A percentile compares a stretch with the other conserved stretches of the same genome.
These are phyloP conservation scores for Penicillium taxi DNA, from an alignment of 495 filamentous ascomycete species.

Conservation along the genomic window DNA sequence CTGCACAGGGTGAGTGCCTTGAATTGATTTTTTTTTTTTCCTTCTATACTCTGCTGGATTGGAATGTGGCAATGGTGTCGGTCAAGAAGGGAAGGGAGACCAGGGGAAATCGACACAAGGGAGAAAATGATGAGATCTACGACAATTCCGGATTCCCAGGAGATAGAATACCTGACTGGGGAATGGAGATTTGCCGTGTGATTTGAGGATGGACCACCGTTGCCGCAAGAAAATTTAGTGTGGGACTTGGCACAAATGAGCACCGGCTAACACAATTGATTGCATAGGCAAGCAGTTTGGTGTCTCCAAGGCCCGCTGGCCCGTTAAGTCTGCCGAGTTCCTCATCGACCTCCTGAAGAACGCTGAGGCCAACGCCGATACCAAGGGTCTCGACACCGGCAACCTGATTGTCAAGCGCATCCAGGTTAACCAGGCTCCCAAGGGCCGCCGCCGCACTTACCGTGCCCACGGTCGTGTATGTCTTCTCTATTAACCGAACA, in stretches of 20 bases:
- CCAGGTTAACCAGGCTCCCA: slow-evolving; percentile 99
- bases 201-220: slow-evolving; percentile 13
- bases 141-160: slow-evolving; percentile 5
- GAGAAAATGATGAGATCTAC: slow-evolving; percentile 1
- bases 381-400: slow-evolving; percentile 96
- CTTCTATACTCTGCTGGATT: slow-evolving; percentile 9
- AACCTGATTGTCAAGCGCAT: slow-evolving; percentile 98
- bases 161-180: background rate
- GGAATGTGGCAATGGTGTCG: slow-evolving; percentile 12
- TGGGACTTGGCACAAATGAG: slow-evolving; percentile 6
- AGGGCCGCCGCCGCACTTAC: slow-evolving; percentile 96
- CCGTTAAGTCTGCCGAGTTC: slow-evolving; percentile 97
- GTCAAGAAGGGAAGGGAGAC: too few relatives aligned
- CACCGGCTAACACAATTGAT: slow-evolving; percentile 18
- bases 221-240: slow-evolving; percentile 15
- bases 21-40: background rate
- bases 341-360: slow-evolving; percentile 96
- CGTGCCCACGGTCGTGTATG: slow-evolving; percentile 99
- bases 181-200: background rate
- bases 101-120: background rate
- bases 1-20: slow-evolving; percentile 80
- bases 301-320: slow-evolving; percentile 96
- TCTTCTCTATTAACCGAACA: slow-evolving; percentile 13
- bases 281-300: slow-evolving; percentile 94
- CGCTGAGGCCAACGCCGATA: slow-evolving; percentile 97